Evolutionary conservation across 192 early-diverging fungal species (phyloP), one percentile per base, ranked within the genome.

Genomic region (Haplosporangium gracile): DNA sequence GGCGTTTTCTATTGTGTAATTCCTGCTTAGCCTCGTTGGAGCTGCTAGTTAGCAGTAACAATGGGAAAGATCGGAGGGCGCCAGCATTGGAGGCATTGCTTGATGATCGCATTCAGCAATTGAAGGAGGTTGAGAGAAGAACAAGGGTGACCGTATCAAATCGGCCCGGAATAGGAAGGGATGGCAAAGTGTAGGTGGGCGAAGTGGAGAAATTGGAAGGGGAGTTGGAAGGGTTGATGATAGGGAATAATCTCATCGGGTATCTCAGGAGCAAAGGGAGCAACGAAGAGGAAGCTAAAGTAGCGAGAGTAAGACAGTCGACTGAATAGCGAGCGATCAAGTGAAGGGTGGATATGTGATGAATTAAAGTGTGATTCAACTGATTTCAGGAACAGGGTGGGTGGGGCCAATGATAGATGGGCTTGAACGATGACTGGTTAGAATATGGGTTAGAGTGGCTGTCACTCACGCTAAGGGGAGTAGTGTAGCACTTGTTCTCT

Each of bases 341-440:
- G 13, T 26, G 70, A 45, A 45, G 5, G 20, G 38, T 57, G 55
- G 22, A 57, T 57, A 57, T 57, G n/a, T 57, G 60, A 65, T 65
- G 9, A 65, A 29, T 26, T 63, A 32, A 16, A 49, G 47, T 42
- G 43, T 72, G 43, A 72, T 72, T 47, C 71, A 72, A 32, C 60
- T 65, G 60, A 65, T 65, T 65, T 65, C 60, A 65, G 60, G 60
- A 65, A 65, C 60, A 65, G 60, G 13, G 60, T 65, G 60, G 60
- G 60, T 65, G 60, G 60, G 60, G 60, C 60, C 60, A 65, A 65
- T 65, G 29, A 32, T 26, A 65, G n/a, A 15, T 65, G 26, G 60
- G 60, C 11, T 8, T 15, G 26, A 7, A 10, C 24, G 60, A 65
- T 65, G 60, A 65, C 60, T 65, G 60, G 29, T 5, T n/a, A 0